Evolutionary conservation across 2,329 filamentous ascomycete species (phyloP).

Genomic region (Fonsecaea multimorphosa): DNA sequence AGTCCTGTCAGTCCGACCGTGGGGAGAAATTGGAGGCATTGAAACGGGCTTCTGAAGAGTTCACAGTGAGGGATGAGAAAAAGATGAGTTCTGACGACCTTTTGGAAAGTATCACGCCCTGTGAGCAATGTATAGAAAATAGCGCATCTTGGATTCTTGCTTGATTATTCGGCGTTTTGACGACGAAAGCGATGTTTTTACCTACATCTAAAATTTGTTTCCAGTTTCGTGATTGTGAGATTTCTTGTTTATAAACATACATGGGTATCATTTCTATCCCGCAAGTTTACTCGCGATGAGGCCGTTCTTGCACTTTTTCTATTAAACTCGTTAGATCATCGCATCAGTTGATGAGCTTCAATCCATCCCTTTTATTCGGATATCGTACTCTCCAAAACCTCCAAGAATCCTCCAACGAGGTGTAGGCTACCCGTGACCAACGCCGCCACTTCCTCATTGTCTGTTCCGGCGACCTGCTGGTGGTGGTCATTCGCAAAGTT

Average conservation of each 20-base stretch:
- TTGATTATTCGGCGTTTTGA: not conserved
- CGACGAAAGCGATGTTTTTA: not conserved
- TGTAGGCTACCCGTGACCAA: conserved; percentile 85
- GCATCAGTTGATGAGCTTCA: conserved; percentile 1
- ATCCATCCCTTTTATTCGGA: not conserved
- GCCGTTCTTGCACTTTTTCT: conserved; percentile 8
- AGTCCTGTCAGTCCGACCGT: conserved; percentile 31
- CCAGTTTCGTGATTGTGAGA: not conserved
- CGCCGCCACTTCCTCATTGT: conserved; percentile 60
- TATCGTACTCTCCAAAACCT: conserved; percentile 65
- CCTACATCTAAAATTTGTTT: not conserved
- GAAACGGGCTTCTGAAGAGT: not conserved
- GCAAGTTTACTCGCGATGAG: not conserved
- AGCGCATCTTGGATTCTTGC: not conserved
- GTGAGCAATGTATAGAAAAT: not conserved
- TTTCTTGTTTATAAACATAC: not conserved
- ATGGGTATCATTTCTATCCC: not conserved
- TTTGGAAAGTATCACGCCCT: not conserved
- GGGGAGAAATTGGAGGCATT: conserved; percentile 10
- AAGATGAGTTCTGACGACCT: not conserved
- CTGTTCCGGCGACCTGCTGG: conserved; percentile 29
- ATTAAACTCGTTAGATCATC: not conserved
- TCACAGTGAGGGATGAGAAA: not conserved
- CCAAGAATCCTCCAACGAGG: conserved; percentile 78
- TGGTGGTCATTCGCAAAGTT: conserved; percentile 44